Conservation (phyloP, 305 asterid species). For the Petunia hybrid region DNA sequence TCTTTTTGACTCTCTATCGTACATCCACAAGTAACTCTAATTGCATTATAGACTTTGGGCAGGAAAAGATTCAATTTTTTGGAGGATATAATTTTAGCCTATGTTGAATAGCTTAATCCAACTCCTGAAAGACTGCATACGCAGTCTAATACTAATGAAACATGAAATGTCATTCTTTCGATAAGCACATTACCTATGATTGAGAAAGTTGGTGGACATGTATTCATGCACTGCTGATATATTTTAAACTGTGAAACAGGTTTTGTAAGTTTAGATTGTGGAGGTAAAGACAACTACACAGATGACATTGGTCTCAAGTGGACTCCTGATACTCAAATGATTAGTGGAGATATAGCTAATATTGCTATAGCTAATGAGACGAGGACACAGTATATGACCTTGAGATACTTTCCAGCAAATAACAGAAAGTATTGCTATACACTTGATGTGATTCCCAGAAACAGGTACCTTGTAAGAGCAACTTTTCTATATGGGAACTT, state of each 20-base stretch:
- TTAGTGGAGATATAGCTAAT: constrained; percentile 59
- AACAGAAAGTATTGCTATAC: constrained; percentile 85
- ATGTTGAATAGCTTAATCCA: background rate
- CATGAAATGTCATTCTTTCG: background rate
- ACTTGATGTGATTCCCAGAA: constrained; percentile 71
- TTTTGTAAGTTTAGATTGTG: constrained; percentile 90
- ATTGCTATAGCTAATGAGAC: constrained; percentile 71
- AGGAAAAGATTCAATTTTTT: background rate
- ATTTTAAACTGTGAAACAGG: constrained; percentile 58
- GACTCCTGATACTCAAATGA: constrained; percentile 73
- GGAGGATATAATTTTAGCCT: background rate
- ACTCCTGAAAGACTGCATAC: background rate
- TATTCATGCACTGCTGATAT: constrained; percentile 27
- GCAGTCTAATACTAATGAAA: background rate
- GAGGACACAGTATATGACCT: constrained; percentile 69
- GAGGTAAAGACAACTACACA: constrained; percentile 72
- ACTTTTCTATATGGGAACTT: constrained; percentile 91
- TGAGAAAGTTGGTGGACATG: constrained; percentile 19
- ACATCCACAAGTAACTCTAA: background rate
- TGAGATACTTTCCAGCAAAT: constrained; percentile 91
- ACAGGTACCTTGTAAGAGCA: constrained; percentile 87
- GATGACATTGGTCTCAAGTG: constrained; percentile 82
- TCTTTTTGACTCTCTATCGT: background rate
- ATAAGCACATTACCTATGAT: background rate
- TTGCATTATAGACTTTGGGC: background rate